Evolutionary conservation across 2,329 filamentous ascomycete species (phyloP), one percentile per base, ranked within the genome.

Genomic region (Aspergillus clavatus): DNA sequence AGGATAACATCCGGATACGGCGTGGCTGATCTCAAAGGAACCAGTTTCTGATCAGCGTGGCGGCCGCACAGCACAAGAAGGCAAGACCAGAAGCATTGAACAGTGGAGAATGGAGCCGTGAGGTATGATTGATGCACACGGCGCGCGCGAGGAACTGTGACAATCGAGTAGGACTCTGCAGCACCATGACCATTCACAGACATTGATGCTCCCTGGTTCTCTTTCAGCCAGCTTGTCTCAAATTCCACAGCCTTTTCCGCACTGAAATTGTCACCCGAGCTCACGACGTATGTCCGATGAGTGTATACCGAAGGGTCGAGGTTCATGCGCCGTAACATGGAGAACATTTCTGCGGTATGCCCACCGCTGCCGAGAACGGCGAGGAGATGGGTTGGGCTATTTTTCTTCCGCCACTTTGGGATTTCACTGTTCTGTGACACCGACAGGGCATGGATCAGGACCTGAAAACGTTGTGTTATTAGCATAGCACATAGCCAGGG

Each of bases 291-390:
- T 22, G 88, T 91, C 21, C 93, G 80, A 57, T 87, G 83, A 4
- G 70, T 73, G 62, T 69, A 83, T 69, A 59, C 67, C 63, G 43
- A 63, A 36, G 52, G 73, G 36, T 69, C 58, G 31, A 75, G 29
- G 69, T 68, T 46, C 72, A 74, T 60, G 78, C 79, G 54, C 77
- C 79, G 55, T 75, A 98, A 80, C 73, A 96, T 86, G 60, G 85
- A 82, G 51, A 95, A 76, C 86, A 98, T 95, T 69, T 98, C 93
- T 38, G 89, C 84, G 0, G 93, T 96, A 69, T 98, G 93, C 1
- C 93, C 93, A 24, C 93, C 93, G 2, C 87, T 94, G 42, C 93
- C 93, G 19, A 97, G 84, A 21, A 97, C 83, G 52, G 95, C 79
- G 24, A 95, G 74, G 43, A 89, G 73, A 65, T 90, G 82, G 5